Percentiles rank a stretch among this genome's conserved stretches.
phyloP scores from a whole-genome alignment of 2,329 filamentous ascomycete species.

The Parastagonospora avenae region DNA sequence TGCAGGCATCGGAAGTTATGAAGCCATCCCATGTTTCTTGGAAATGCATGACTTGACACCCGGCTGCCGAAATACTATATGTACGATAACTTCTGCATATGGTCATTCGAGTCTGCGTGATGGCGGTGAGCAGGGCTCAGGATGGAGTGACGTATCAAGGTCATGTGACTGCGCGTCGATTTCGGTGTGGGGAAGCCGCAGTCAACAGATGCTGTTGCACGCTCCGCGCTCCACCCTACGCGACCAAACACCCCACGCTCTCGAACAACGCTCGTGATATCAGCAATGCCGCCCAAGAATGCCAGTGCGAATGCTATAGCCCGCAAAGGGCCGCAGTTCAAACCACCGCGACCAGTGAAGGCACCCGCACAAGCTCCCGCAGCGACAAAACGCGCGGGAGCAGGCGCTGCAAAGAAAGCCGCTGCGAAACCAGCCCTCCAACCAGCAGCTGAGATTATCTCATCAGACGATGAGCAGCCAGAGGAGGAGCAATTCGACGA shows the following conservation, averaged over 20 bases:
- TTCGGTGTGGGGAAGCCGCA: too few relatives aligned
- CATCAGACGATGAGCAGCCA: conserved; percentile 35
- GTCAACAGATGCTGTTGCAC: too few relatives aligned
- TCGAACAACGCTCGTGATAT: not conserved
- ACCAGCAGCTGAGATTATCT: conserved; percentile 34
- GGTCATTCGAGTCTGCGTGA: too few relatives aligned
- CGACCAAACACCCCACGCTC: not conserved
- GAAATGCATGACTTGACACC: too few relatives aligned
- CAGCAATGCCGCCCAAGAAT: conserved; percentile 35
- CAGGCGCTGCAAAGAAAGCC: conserved; percentile 25
- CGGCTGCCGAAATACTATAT: too few relatives aligned
- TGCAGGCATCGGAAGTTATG: too few relatives aligned
- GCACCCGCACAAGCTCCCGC: conserved; percentile 25
- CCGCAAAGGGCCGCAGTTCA: conserved; percentile 44
- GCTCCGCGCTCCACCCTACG: too few relatives aligned
- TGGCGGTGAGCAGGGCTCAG: too few relatives aligned
- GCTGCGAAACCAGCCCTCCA: conserved; percentile 22
- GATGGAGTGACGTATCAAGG: too few relatives aligned
- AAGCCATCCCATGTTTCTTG: too few relatives aligned
- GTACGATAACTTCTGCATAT: too few relatives aligned
- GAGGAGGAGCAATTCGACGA: conserved; percentile 24
- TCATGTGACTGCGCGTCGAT: too few relatives aligned
- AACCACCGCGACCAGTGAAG: conserved; percentile 44
- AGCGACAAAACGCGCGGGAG: conserved; percentile 26
- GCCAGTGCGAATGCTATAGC: conserved; percentile 20